Percentiles rank a stretch among this genome's conserved stretches.
Evolutionary conservation across 1,139 yeast genomes (phyloP).

Genomic region (Pichia sp.): DNA sequence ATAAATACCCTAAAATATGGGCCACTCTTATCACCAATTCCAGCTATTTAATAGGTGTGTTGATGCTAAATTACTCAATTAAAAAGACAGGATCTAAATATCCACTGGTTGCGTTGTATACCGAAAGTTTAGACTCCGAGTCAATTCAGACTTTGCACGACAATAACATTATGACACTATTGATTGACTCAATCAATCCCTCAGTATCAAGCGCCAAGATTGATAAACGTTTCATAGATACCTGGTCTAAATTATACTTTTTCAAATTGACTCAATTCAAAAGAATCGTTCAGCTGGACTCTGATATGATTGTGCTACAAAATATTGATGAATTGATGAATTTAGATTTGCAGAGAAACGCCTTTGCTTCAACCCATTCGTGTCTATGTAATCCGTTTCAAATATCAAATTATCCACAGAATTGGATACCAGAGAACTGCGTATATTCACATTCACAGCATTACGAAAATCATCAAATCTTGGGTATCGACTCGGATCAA

Average conservation of each 20-base stretch:
- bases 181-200: slow-evolving; percentile 36
- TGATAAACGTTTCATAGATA: slow-evolving; percentile 45
- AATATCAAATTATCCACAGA: slow-evolving; percentile 41
- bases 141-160: slow-evolving; percentile 32
- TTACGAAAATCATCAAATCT: slow-evolving; percentile 10
- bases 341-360: slow-evolving; percentile 25
- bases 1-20: slow-evolving; percentile 30
- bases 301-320: slow-evolving; percentile 44
- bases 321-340: slow-evolving; percentile 53
- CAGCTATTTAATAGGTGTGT: slow-evolving; percentile 39
- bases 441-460: slow-evolving; percentile 22
- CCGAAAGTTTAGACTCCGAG: slow-evolving; percentile 32
- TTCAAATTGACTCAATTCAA: slow-evolving; percentile 40
- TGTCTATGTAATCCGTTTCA: slow-evolving; percentile 50
- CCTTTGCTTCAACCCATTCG: slow-evolving; percentile 51
- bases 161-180: slow-evolving; percentile 33
- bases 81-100: slow-evolving; percentile 32
- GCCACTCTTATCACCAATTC: slow-evolving; percentile 44
- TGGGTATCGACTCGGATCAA: slow-evolving; percentile 33
- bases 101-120: slow-evolving; percentile 43
- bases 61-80: slow-evolving; percentile 40
- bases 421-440: slow-evolving; percentile 43
- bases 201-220: slow-evolving; percentile 30
- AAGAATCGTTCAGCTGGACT: slow-evolving; percentile 43
- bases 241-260: slow-evolving; percentile 51